Conservation (phyloP, 495 filamentous ascomycete species). For the Annulohypoxylon bovei region DNA sequence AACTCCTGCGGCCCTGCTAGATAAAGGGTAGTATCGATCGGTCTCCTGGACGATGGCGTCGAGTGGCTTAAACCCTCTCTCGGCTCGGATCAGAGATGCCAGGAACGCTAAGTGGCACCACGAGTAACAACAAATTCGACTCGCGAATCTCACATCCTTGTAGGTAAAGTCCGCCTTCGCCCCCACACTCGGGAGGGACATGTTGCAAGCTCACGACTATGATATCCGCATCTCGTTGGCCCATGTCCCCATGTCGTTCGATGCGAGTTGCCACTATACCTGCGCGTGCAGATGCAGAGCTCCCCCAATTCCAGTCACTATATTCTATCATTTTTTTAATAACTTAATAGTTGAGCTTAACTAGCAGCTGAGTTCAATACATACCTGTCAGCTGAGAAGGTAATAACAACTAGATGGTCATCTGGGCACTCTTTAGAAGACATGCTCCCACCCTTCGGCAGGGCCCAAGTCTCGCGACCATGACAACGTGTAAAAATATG, state of each 20-base stretch:
- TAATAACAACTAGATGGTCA: not conserved
- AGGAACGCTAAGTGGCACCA: conserved; percentile 29
- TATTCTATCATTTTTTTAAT: conserved; percentile 1
- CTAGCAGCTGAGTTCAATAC: not conserved
- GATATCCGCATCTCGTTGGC: conserved; percentile 11
- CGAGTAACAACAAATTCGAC: conserved; percentile 16
- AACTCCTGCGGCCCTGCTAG: conserved; percentile 33
- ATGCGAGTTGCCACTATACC: conserved; percentile 28
- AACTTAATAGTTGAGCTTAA: not conserved
- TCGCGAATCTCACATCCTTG: conserved; percentile 30
- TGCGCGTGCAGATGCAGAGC: conserved; percentile 33
- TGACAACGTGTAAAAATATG: not conserved
- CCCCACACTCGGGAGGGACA: conserved; percentile 35
- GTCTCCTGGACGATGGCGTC: conserved; percentile 18
- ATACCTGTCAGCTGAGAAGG: not conserved
- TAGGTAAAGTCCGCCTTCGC: conserved; percentile 10
- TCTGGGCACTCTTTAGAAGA: not conserved
- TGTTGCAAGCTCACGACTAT: conserved; percentile 16
- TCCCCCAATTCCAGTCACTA: conserved; percentile 17
- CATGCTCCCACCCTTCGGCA: not conserved
- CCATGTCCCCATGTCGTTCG: conserved; percentile 12
- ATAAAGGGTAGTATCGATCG: conserved; percentile 40
- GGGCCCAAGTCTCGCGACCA: no score
- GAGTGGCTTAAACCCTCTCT: conserved; percentile 16
- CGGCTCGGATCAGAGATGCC: conserved; percentile 26